Evolutionary conservation across 345 rosid species (phyloP).

Genomic region (Salix arbutifolia): DNA sequence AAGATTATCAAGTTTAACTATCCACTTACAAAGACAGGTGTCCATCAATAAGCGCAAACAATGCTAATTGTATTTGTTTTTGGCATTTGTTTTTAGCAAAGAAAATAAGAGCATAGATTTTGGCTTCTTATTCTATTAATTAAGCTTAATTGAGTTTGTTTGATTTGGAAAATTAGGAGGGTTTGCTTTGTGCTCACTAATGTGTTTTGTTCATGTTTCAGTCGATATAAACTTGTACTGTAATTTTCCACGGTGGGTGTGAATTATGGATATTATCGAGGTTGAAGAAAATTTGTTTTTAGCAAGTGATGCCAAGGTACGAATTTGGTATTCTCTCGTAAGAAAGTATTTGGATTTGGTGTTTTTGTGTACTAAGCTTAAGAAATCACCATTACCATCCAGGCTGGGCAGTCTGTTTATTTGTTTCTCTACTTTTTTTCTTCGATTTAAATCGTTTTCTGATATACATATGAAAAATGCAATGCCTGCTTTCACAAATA

Average conservation of each 20-base stretch:
- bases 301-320: slow-evolving; percentile 95
- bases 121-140: not conserved
- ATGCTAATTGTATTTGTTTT: not conserved
- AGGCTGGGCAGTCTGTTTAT: not conserved
- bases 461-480: not conserved
- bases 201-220: slow-evolving; percentile 26
- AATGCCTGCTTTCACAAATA: not conserved
- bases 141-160: not conserved
- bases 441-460: not conserved
- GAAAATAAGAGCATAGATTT: not conserved
- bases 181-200: slow-evolving; percentile 10
- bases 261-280: slow-evolving; percentile 72
- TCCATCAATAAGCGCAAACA: too few species aligned
- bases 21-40: too few species aligned
- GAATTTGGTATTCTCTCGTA: not conserved
- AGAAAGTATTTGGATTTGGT: not conserved
- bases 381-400: not conserved
- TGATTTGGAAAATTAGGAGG: not conserved
- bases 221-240: slow-evolving; percentile 34
- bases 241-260: slow-evolving; percentile 32
- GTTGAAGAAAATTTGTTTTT: slow-evolving; percentile 92
- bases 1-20: too few species aligned
- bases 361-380: not conserved
- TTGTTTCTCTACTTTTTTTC: not conserved
- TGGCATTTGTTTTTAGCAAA: not conserved